Base-by-base conservation (phyloP, 1,284 basidiomycete genomes). In the Cryptococcus hybrid region DNA sequence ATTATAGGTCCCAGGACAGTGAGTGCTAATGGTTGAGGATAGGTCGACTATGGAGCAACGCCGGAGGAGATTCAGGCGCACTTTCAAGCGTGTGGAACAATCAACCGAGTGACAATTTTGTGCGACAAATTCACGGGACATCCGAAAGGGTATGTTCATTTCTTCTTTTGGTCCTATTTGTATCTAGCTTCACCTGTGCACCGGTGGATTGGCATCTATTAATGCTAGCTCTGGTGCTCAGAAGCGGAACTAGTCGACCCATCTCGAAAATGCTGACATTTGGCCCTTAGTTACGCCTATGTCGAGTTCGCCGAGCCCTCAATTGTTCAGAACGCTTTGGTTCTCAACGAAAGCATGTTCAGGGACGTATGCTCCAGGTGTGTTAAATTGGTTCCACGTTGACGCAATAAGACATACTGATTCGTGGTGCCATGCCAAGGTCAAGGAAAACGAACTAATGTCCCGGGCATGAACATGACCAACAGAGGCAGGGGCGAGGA, bases 81-180 rank as follows among this genome's bases (percentile, higher is more conserved):
- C 77, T 99, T 99, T 81, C 90, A 93, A 74, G 88, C 93, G 34
- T 98, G 94, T 74, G 96, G 96, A 5, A 94, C 90, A 18, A 99
- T 99, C 78, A 99, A 99, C 81, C 86, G 96, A 68, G 93, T 99
- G 51, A 99, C 96, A 0, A 99, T 99, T 71, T 85, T 99, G 34
- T 99, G 96, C 78, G 96, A 99, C 84, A 99, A 99, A 81, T 99
- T 97, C 78, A 98, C 95, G 13, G 96, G 96, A 47, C 95, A 98
- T 82, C 95, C 96, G 44, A 99, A 98, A 86, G 96, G 95, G 91
- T 94, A 66, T 61, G 86, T 24, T 80, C 11, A 13, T 34, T 9
- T 39, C 13, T 2, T 30, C 24, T 24, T 24, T 24, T 24, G n/a
- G 24, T 1, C 3, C 24, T 24, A 24, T 24, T 24, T 24, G 24